Base-by-base conservation (phyloP, 495 filamentous ascomycete species). In the Letharia columbiana region DNA sequence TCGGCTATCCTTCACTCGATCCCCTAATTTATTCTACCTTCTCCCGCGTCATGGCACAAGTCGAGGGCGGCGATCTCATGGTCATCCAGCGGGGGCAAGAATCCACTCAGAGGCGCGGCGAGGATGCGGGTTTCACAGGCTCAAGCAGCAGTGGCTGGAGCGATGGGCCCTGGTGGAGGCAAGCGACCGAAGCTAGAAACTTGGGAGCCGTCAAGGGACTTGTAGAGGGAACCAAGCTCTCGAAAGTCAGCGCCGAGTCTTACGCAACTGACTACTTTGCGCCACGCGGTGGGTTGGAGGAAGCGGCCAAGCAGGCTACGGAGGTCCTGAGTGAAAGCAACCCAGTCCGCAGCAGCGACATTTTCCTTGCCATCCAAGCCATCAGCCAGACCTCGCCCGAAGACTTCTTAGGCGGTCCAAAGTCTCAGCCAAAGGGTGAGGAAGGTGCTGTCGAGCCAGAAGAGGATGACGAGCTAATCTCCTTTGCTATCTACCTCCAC, bases 91-190 rank as follows among this genome's bases (percentile, higher is more conserved):
- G 91, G 2, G 94, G 94, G 4, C 89, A 90, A 66, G 91, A 95
- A 73, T 91, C 88, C 37, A 84, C 87, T 8, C 86, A 86, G 13
- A 82, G 83, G 39, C 89, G 87, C 62, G 82, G 84, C 18, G 78
- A 83, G 8, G 82, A 85, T 54, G 79, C 80, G 40, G 83, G 79
- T 50, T 90, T 87, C 66, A 81, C 78, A 50, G 82, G 87, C 40
- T 76, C 78, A 11, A 71, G 72, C 60, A 74, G 72, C 59, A 79
- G 80, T 57, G 87, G 88, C 61, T 96, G 92, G 92, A 87, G 84
- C 64, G 92, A 96, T 71, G 95, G 94, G 0, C 94, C 94, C 1
- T 98, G 94, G 94, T 98, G 94, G 92, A 84, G 92, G 37, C 85
- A 87, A 52, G 78, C 83, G 54, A 84, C 85, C 52, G 80, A 79